Base-by-base conservation (phyloP, 2,329 filamentous ascomycete genomes). In the Arachnopeziza araneosa region DNA sequence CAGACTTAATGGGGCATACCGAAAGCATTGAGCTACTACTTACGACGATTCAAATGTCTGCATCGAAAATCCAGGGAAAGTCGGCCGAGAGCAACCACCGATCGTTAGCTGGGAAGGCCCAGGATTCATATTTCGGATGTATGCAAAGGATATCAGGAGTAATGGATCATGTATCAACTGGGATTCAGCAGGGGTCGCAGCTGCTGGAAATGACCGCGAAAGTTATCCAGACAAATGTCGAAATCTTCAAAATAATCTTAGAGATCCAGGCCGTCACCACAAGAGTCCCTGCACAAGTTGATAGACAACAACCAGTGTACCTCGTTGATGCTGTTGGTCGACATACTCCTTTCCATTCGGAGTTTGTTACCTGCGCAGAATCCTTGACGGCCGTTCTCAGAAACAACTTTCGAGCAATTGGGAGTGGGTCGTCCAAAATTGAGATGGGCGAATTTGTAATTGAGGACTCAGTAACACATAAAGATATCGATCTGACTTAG, bases 231-330 rank as follows among this genome's bases (percentile, higher is more conserved):
- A 68, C 58, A 30, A 70, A 72, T 58, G 30, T 70, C 1, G 57
- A 62, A 24, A 60, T 68, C n/a, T 70, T 68, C 52, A 58, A 71
- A 26, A 56, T 64, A 3, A 50, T 71, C 1, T 24, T 66, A 5
- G 44, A 66, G 17, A 60, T 71, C 3, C 65, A 72, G 36, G 54
- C 58, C 19, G 54, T 68, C 17, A 54, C 69, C 5, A 57, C 59
- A 2, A 50, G 44, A 8, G 62, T 73, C 7, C 70, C 71, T 6
- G 36, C 54, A 9, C 70, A 72, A 55, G 59, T 74, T n/a, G 57
- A 70, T 10, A 64, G 69, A 1, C 68, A 73, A 56, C 69, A 73
- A 49, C 71, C 71, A 26, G 70, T 73, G 1, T 69, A 68, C 54
- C 50, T 73, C 4, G 60, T 70, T 2, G 72, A 74, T 63, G 67